phyloP scores from a whole-genome alignment of 805 yeast genomes.

The Maudiozyma serrabonitensis region DNA sequence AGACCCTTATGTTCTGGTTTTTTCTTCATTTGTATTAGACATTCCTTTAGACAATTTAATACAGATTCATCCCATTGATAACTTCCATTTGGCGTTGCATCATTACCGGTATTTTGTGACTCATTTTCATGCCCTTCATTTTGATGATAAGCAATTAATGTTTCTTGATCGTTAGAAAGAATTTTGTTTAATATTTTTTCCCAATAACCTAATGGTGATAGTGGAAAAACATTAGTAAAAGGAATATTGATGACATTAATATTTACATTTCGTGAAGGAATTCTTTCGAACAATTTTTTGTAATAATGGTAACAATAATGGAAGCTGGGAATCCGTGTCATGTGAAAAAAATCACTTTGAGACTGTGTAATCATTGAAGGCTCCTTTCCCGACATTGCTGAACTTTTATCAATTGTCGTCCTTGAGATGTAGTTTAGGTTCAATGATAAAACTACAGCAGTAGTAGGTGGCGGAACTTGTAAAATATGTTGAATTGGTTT shows the following conservation, averaged over 20 bases:
- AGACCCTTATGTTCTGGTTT: neutral
- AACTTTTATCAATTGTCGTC: conserved; percentile 6
- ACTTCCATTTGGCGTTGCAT: neutral
- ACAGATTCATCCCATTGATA: conserved; percentile 24
- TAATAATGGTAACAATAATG: conserved; percentile 25
- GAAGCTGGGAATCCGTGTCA: conserved; percentile 21
- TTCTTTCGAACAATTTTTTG: conserved; percentile 23
- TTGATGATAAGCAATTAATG: conserved; percentile 15
- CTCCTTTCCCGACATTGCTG: conserved; percentile 7
- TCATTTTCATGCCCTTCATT: neutral
- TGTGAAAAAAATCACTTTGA: conserved; percentile 18
- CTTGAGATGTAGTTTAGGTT: conserved; percentile 18
- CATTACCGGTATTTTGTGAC: neutral
- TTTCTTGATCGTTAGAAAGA: conserved; percentile 20
- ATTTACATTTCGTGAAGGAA: conserved; percentile 23
- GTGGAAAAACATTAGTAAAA: conserved; percentile 26
- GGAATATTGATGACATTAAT: conserved; percentile 27
- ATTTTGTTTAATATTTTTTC: conserved; percentile 11
- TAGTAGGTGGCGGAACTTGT: conserved; percentile 28
- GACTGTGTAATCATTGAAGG: conserved; percentile 18
- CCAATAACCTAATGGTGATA: conserved; percentile 21
- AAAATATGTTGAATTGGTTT: conserved; percentile 10
- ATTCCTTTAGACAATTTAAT: conserved; percentile 11
- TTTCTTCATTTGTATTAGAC: neutral
- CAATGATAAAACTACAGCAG: conserved; percentile 20